Evolutionary conservation across 2,329 filamentous ascomycete genomes (phyloP).

Genomic region (Calonectria leucothoes): DNA sequence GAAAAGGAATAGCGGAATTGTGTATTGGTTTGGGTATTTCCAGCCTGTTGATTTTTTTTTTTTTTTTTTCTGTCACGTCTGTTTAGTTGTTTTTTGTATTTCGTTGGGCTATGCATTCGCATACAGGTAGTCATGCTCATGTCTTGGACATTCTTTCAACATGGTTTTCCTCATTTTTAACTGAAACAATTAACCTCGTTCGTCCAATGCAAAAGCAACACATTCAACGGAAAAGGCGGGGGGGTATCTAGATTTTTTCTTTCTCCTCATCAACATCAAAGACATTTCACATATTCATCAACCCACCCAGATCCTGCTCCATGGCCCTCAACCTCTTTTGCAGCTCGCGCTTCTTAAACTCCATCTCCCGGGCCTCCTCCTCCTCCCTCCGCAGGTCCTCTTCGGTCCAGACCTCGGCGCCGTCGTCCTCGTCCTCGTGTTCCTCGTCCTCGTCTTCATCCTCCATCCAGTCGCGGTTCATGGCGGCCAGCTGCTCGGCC

Average conservation of each 20-base stretch:
- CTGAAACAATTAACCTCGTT: not conserved
- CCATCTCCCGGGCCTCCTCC: conserved; percentile 70
- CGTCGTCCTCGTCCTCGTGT: conserved; percentile 59
- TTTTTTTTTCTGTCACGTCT: not conserved
- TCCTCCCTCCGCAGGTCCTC: conserved; percentile 78
- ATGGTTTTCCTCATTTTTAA: not conserved
- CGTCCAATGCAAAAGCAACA: not conserved
- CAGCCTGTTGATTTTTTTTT: not conserved
- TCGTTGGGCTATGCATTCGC: not conserved
- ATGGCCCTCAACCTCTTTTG: conserved; percentile 64
- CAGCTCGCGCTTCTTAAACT: conserved; percentile 66
- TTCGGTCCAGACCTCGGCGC: conserved; percentile 68
- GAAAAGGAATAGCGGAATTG: not conserved
- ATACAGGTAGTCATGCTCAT: not conserved
- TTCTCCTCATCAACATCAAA: too few relatives aligned
- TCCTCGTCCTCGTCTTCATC: conserved; percentile 67
- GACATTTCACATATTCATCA: conserved; percentile 61
- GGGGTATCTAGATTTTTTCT: conserved; percentile 33
- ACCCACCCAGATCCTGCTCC: conserved; percentile 66
- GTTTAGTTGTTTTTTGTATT: too few relatives aligned
- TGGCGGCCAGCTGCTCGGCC: conserved; percentile 75
- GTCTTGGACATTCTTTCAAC: not conserved
- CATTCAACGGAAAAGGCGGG: too few relatives aligned
- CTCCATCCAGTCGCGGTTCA: conserved; percentile 74
- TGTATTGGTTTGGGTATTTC: not conserved